Base-by-base conservation (phyloP, 2,329 filamentous ascomycete genomes). In the Plectosphaerella plurivora region DNA sequence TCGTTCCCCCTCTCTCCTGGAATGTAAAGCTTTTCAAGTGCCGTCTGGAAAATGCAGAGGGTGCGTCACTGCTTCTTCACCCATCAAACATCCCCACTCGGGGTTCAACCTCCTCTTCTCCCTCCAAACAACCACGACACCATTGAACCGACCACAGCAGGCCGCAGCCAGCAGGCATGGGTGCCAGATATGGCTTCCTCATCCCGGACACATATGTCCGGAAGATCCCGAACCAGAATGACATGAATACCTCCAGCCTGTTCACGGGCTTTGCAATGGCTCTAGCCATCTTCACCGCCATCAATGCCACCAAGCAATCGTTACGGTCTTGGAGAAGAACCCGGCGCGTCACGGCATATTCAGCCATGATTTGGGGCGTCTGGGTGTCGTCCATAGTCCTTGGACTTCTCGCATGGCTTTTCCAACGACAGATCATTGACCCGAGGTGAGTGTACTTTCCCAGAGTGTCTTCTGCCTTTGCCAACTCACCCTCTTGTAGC, bases 291-390 rank as follows among this genome's bases (percentile, higher is more conserved):
- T 65, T 70, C 47, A 68, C 63, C 45, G 58, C 58, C 45, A 61
- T 69, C 53, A 69, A 65, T 41, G 68, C 63, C 8, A 59, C 61
- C 22, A 62, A 63, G 50, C 72, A 74, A 55, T 71, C 69, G 3
- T 57, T 59, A 41, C 53, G 57, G 22, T 63, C 67, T 48, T 64
- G 60, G 52, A 61, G 59, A 35, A 62, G 67, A 45, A 66, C 65
- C 53, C 60, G 63, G 25, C 61, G 63, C 11, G 59, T 68, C 37
- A 70, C 64, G 18, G 57, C 63, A 5, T 76, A 74, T 51, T 61
- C 73, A 37, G 59, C 64, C 51, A 61, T 73, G 58, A 67, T 75
- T 44, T 75, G 73, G 73, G 49, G 64, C 18, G 70, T 74, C 53
- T 60, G 70, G 45, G 39, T 66, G 10, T 60, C 67, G 3, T 70